phyloP scores from a whole-genome alignment of 75 land plant genomes.

The Pinus taeda region DNA sequence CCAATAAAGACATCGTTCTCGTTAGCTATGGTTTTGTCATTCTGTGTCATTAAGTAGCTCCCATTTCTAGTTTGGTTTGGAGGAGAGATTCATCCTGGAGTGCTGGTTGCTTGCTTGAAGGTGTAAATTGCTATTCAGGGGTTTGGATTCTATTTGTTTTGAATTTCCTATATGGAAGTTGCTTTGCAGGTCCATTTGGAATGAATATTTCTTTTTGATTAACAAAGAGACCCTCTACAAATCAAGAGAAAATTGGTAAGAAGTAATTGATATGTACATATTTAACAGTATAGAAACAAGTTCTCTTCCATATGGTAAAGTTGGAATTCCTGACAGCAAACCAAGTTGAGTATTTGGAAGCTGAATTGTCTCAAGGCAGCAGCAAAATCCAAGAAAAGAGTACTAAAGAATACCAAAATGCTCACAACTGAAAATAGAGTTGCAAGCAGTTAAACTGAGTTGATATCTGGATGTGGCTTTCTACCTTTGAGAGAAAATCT shows the following conservation, averaged over 20 bases:
- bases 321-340: neutral
- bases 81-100: neutral
- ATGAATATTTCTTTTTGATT: neutral
- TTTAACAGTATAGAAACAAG: neutral
- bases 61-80: neutral
- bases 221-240: neutral
- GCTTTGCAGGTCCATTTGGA: neutral
- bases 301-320: neutral
- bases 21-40: neutral
- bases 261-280: neutral
- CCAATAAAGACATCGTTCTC: neutral
- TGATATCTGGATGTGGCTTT: neutral
- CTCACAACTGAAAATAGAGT: neutral
- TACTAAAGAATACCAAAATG: neutral
- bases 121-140: neutral
- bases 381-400: neutral
- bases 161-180: neutral
- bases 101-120: neutral
- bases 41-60: neutral
- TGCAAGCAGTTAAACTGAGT: neutral
- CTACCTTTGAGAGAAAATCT: neutral
- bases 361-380: neutral
- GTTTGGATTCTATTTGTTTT: neutral
- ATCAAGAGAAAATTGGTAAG: neutral
- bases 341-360: neutral